Base-by-base conservation (phyloP, 176 grass and related monocot species). In the Paspalum notatum region DNA sequence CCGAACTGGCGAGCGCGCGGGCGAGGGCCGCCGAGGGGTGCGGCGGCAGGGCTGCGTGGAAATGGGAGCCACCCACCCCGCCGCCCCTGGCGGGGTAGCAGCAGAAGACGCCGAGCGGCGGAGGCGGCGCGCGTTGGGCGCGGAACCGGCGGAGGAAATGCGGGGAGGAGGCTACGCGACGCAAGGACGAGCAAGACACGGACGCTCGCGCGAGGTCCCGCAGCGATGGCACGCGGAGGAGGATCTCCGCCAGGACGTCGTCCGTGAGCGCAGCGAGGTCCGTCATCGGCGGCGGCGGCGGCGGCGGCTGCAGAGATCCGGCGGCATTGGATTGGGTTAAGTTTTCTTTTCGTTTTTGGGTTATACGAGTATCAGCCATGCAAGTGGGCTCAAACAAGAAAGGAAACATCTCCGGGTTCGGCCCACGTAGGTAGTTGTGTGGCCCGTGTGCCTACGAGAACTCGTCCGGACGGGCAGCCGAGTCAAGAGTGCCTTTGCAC, bases 191-290 rank as follows among this genome's bases (percentile, higher is more conserved):
- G 40, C 65, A 87, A 15, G 76, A 60, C 1, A 65, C 65, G 7
- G 89, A 80, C 5, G 75, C 67, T 14, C 74, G 75, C 2, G 49
- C 42, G 43, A 88, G 86, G 40, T 86, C 81, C 37, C 8, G 1
- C 15, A 44, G 42, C 1, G 74, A 60, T 0, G 65, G 40, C 4
- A 81, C 11, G 37, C 62, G 70, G 80, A 77, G 14, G 14, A 87
- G 80, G 56, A 87, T 71, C 12, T 86, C 80, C 22, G 64, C 69
- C 39, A 80, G 38, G 21, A 89, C 53, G 69, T 80, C 76, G 24
- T 80, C 75, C 52, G 71, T 45, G 39, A 80, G 68, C 5, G 50
- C 22, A 14, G 40, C 41, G 9, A 82, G 42, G 58, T 53, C 38
- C 6, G 59, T 65, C 78, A 81, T 81, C 68, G 66, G 42, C 84